Conservation (phyloP, 495 filamentous ascomycete genomes). For the Penicillium daleae region DNA sequence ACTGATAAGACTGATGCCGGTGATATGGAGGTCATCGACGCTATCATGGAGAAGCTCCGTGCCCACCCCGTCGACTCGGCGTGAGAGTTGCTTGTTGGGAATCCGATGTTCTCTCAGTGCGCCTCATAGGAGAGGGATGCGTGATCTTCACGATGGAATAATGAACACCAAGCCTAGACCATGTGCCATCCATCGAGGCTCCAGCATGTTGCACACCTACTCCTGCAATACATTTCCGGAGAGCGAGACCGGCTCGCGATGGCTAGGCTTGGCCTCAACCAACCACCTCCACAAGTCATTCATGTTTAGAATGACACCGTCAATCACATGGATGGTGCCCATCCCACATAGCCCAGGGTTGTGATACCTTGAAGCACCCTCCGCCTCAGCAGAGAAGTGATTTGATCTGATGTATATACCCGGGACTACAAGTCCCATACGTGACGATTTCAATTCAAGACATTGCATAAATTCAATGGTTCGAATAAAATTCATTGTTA, state of each 20-base stretch:
- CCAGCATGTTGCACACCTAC: not conserved
- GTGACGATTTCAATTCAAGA: not conserved
- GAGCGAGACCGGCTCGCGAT: not conserved
- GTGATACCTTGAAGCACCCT: conserved; percentile 5
- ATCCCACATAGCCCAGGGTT: not conserved
- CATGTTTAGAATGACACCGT: not conserved
- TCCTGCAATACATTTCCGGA: not conserved
- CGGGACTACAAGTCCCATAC: not conserved
- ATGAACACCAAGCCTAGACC: not conserved
- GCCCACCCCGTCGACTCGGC: conserved; percentile 46
- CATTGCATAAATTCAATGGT: not conserved
- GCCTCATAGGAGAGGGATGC: not conserved
- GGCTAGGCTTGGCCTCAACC: not conserved
- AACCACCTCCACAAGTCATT: not conserved
- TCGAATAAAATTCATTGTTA: not conserved
- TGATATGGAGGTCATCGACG: conserved; percentile 85
- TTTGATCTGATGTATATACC: conserved; percentile 25
- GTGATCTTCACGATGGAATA: not conserved
- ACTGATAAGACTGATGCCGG: conserved; percentile 67
- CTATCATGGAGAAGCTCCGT: conserved; percentile 68
- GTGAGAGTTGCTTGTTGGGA: conserved; percentile 16
- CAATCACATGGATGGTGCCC: not conserved
- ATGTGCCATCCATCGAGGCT: not conserved
- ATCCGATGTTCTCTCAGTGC: not conserved
- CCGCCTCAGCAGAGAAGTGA: conserved; percentile 4